Base-by-base conservation (phyloP, 768 basidiomycete genomes). In the Leucosporidium scottii region DNA sequence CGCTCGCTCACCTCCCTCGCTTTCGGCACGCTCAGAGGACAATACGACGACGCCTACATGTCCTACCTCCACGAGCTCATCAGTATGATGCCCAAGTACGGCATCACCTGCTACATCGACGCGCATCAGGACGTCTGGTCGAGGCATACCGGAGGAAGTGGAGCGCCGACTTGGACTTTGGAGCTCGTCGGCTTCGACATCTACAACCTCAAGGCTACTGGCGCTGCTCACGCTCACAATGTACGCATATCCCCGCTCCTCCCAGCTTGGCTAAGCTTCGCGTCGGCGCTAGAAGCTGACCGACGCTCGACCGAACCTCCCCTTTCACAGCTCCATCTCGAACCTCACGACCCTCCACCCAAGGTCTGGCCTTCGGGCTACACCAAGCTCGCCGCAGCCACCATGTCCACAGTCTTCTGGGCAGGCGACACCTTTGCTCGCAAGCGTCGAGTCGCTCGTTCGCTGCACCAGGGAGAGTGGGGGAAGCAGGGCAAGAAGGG, bases 371-470 rank as follows among this genome's bases (percentile, higher is more conserved):
- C 75, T 7, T 67, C 65, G 31, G 70, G 67, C 57, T 68, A 97
- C 77, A 88, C 90, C 76, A 96, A 97, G 75, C 81, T 97, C 25
- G 87, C 88, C n/a, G 88, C 90, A 34, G 85, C 91, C 1, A 97
- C 93, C 0, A 92, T 96, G 90, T 86, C 90, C 68, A 96, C 93
- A 1, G 85, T 88, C 49, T 97, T 97, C 76, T 96, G 91, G 91
- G 93, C 85, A 0, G 93, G 93, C 7, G 86, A 91, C 73, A 84
- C 84, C 0, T 96, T 93, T 75, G 83, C 91, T 0, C 88, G 91
- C 0, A 87, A 89, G 75, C 77, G 93, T 31, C 81, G 79, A 61
- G 81, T 82, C 21, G 59, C 47, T 25, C 39, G 27, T 12, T 25
- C 47, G 4, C 48, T 75, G 13, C 63, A 68, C 7, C 62, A 56